phyloP scores from a whole-genome alignment of 169 alveolate genomes.

The Pseudocohnilembus persalinus region DNA sequence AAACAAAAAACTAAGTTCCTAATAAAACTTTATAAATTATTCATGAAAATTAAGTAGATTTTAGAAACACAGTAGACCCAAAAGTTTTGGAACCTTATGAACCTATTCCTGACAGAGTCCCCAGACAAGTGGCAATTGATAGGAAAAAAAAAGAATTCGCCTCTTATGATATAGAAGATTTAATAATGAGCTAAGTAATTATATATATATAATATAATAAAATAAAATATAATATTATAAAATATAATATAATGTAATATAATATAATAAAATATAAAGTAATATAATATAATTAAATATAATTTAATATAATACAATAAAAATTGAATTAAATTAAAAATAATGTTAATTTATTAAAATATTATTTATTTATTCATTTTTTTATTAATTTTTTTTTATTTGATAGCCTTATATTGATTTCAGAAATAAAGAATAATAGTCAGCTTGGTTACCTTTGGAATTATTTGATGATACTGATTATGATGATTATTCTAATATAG shows the following conservation, averaged over 20 bases:
- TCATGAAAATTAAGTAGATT: constrained; percentile 56
- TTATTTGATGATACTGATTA: constrained; percentile 91
- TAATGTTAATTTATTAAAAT: too few species aligned
- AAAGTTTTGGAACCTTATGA: constrained; percentile 90
- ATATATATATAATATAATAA: constrained; percentile 7
- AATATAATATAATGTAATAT: neutral
- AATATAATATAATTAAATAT: neutral
- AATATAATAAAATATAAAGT: neutral
- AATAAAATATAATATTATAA: neutral
- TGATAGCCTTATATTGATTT: constrained; percentile 76
- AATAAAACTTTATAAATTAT: neutral
- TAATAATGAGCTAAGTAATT: constrained; percentile 69
- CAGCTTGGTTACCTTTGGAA: constrained; percentile 89
- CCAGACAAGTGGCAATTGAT: constrained; percentile 92
- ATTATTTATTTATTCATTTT: neutral
- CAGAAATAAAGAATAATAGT: constrained; percentile 66
- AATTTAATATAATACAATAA: neutral
- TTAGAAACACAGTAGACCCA: constrained; percentile 81
- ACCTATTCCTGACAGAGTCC: constrained; percentile 90
- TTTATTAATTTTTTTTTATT: constrained; percentile 10
- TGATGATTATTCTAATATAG: constrained; percentile 88
- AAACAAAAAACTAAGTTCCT: neutral
- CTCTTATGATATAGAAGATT: constrained; percentile 84
- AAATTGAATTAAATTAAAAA: too few species aligned
- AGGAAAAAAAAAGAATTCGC: constrained; percentile 87